Conservation (phyloP, 148 eudicot genomes). For the Spergularia bocconei region DNA sequence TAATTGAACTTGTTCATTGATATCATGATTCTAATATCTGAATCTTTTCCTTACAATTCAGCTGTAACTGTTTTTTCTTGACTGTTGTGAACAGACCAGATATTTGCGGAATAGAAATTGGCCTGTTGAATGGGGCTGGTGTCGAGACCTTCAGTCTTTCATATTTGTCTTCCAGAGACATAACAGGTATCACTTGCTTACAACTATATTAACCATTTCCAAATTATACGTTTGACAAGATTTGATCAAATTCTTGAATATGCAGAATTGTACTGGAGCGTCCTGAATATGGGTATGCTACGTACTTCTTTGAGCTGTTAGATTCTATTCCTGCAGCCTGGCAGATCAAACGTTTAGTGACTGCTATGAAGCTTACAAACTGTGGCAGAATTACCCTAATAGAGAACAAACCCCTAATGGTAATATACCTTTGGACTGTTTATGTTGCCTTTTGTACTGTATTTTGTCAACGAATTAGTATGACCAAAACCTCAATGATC, state of each 20-base stretch:
- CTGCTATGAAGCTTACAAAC: conserved; percentile 80
- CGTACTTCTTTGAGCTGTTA: conserved; percentile 89
- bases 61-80: not conserved
- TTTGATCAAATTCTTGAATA: conserved; percentile 13
- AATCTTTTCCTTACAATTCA: not conserved
- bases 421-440: conserved; percentile 26
- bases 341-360: conserved; percentile 93
- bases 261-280: conserved; percentile 98
- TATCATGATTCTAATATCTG: not conserved
- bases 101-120: conserved; percentile 69
- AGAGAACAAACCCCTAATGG: conserved; percentile 79
- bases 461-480: not conserved
- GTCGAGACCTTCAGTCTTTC: conserved; percentile 94
- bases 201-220: not conserved
- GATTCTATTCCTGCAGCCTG: conserved; percentile 59
- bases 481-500: not conserved
- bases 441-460: not conserved
- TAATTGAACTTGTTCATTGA: not conserved
- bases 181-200: conserved; percentile 56
- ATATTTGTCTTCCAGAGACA: conserved; percentile 88
- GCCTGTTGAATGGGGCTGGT: conserved; percentile 99
- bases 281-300: conserved; percentile 96
- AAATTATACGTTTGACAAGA: not conserved
- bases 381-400: conserved; percentile 72
- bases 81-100: conserved; percentile 48